phyloP scores from a whole-genome alignment of 352 stramenopile genomes.

The Globisporangium irregulare region DNA sequence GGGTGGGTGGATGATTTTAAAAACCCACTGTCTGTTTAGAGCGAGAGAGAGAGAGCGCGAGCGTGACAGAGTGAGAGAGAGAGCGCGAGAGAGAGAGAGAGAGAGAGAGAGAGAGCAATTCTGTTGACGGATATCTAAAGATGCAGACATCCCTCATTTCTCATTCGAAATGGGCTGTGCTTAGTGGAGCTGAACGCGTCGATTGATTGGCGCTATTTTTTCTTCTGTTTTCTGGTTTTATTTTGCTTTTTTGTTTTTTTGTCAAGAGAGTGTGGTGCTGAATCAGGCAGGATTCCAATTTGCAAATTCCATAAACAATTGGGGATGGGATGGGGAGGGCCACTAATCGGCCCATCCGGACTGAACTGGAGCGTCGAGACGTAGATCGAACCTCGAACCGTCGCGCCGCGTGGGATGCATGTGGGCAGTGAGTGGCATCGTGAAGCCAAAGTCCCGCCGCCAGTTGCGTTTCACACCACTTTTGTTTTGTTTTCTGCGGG shows the following conservation, averaged over 20 bases:
- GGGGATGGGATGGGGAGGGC: neutral
- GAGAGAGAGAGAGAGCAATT: too few relatives aligned
- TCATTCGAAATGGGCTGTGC: too few relatives aligned
- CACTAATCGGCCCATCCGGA: neutral
- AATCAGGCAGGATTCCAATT: too few relatives aligned
- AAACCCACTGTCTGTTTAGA: too few relatives aligned
- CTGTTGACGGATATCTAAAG: too few relatives aligned
- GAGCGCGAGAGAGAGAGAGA: too few relatives aligned
- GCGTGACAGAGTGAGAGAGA: too few relatives aligned
- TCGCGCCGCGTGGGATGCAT: neutral
- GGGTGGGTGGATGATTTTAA: too few relatives aligned
- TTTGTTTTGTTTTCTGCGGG: neutral
- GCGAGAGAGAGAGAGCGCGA: too few relatives aligned
- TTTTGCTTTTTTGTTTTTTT: neutral
- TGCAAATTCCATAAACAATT: neutral
- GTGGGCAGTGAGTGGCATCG: constrained; percentile 15
- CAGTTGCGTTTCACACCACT: neutral
- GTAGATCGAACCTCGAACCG: neutral
- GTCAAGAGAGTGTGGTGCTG: neutral
- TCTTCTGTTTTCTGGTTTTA: neutral
- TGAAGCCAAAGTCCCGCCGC: neutral
- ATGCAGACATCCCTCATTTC: too few relatives aligned
- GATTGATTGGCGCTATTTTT: neutral
- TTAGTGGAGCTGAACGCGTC: neutral
- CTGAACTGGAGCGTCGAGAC: constrained; percentile 13